Conservation (phyloP, 768 basidiomycete genomes). For the Mycena alexandri region DNA sequence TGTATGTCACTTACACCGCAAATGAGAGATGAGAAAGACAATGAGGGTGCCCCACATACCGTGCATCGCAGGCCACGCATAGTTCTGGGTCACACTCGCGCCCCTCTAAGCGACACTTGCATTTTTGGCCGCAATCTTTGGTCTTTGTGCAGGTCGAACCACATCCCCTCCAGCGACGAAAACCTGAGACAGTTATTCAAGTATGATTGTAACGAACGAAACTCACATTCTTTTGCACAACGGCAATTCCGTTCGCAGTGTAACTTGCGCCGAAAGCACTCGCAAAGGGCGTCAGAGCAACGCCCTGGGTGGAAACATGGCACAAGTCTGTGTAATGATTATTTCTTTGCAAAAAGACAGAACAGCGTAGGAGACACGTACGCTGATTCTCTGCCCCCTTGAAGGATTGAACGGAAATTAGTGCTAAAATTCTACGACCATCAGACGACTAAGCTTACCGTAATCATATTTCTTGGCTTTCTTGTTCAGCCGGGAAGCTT, state of each 20-base stretch:
- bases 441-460: too few species aligned
- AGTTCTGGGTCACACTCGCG: constrained; percentile 69
- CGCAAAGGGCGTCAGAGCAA: constrained; percentile 57
- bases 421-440: too few species aligned
- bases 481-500: background rate
- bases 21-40: constrained; percentile 36
- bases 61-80: constrained; percentile 59
- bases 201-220: constrained; percentile 19
- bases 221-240: constrained; percentile 58
- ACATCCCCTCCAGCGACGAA: constrained; percentile 58
- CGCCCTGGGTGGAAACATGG: constrained; percentile 58
- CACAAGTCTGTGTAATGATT: constrained; percentile 43
- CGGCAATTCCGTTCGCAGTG: constrained; percentile 64
- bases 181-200: constrained; percentile 47
- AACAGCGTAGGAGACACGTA: too few species aligned
- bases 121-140: constrained; percentile 37
- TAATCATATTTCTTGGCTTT: background rate
- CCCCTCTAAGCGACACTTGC: constrained; percentile 49
- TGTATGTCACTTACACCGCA: background rate
- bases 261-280: constrained; percentile 53
- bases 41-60: constrained; percentile 26
- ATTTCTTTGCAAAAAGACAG: too few species aligned
- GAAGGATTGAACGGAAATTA: background rate
- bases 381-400: background rate
- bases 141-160: constrained; percentile 35